Evolutionary conservation across 371 early-diverging fungal species (phyloP).

Genomic region (Circinella minor): DNA sequence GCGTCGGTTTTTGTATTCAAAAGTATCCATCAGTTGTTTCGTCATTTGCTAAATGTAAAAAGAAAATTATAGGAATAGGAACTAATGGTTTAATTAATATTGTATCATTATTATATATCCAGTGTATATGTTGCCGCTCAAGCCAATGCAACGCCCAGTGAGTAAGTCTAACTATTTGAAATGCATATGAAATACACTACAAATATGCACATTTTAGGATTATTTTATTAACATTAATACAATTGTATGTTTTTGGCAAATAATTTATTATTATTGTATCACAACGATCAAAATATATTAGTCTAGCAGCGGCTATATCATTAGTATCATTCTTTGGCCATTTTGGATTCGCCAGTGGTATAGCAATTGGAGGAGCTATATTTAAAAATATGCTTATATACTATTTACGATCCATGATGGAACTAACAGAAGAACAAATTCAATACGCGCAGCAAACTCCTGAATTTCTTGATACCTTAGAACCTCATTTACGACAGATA

Average conservation of each 20-base stretch:
- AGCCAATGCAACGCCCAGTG: background rate
- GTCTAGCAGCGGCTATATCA: constrained; percentile 57
- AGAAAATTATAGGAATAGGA: no score
- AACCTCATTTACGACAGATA: background rate
- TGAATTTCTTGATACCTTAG: background rate
- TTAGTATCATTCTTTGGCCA: constrained; percentile 61
- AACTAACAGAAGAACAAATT: constrained; percentile 1
- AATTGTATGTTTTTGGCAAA: no score
- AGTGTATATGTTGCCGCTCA: constrained; percentile 20
- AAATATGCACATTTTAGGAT: no score
- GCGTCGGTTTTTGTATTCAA: constrained; percentile 58
- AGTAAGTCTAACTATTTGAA: constrained; percentile 4
- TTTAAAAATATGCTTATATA: constrained; percentile 51
- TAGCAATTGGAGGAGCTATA: constrained; percentile 62
- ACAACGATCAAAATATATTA: background rate
- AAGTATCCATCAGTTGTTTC: constrained; percentile 15
- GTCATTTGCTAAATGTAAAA: no score
- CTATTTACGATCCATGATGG: constrained; percentile 2
- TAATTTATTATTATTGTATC: no score
- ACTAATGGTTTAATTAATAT: background rate
- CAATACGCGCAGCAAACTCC: constrained; percentile 1
- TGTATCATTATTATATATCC: background rate
- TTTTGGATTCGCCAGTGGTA: constrained; percentile 71
- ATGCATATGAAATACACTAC: background rate
- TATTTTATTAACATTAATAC: no score